Evolutionary conservation across 352 stramenopile genomes (phyloP).

Genomic region (Globisporangium viniferum): DNA sequence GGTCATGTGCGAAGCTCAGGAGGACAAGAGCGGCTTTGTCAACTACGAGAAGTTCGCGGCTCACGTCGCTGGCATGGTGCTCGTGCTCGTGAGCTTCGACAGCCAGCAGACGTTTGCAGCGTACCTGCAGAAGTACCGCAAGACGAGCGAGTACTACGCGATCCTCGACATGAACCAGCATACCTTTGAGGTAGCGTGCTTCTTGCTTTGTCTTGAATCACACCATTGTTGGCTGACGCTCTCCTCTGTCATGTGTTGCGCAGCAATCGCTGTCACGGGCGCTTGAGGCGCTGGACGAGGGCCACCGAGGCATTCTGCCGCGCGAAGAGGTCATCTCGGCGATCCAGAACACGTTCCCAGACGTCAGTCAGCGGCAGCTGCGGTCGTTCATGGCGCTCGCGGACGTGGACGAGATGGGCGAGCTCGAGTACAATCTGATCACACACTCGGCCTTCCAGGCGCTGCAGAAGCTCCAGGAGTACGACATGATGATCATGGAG

Average conservation of each 20-base stretch:
- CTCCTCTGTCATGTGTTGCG: not conserved
- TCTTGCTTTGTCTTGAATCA: not conserved
- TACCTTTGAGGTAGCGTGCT: slow-evolving; percentile 49
- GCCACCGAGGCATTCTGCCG: slow-evolving; percentile 45
- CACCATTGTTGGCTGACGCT: not conserved
- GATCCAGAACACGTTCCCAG: slow-evolving; percentile 59
- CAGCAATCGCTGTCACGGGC: slow-evolving; percentile 55
- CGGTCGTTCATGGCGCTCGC: slow-evolving; percentile 62
- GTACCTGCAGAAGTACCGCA: slow-evolving; percentile 64
- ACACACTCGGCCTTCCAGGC: slow-evolving; percentile 69
- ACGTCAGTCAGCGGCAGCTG: slow-evolving; percentile 60
- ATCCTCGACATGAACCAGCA: slow-evolving; percentile 79
- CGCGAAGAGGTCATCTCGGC: slow-evolving; percentile 54
- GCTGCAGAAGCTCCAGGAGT: slow-evolving; percentile 80
- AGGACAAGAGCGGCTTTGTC: slow-evolving; percentile 75
- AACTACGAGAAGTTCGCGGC: slow-evolving; percentile 71
- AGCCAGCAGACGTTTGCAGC: slow-evolving; percentile 54
- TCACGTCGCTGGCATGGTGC: slow-evolving; percentile 65
- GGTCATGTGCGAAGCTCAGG: slow-evolving; percentile 63
- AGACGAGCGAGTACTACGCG: slow-evolving; percentile 74
- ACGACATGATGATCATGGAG: slow-evolving; percentile 77
- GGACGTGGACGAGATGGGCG: slow-evolving; percentile 61
- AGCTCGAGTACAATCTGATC: slow-evolving; percentile 70
- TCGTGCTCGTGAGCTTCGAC: slow-evolving; percentile 65
- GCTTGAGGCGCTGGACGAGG: slow-evolving; percentile 68